These are phyloP conservation scores for Trichocladium antarcticum DNA, from an alignment of 495 filamentous ascomycete species.

Conservation along the genomic window DNA sequence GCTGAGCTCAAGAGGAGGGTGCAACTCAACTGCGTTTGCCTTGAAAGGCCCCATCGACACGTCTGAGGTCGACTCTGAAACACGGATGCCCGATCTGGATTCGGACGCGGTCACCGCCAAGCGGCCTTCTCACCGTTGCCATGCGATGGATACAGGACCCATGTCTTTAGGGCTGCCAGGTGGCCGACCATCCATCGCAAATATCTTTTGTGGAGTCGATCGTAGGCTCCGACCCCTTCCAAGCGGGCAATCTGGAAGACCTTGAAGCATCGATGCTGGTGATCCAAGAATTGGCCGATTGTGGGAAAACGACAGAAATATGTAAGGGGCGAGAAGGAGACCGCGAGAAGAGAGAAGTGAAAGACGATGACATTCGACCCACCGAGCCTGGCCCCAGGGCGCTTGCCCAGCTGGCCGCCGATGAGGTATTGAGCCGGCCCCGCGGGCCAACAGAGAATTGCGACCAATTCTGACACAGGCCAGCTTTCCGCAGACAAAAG, in stretches of 20 bases:
- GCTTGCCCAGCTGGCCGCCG: too few relatives aligned
- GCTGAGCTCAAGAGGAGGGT: neutral
- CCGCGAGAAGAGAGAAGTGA: too few relatives aligned
- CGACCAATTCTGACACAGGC: slow-evolving; percentile 2
- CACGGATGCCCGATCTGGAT: neutral
- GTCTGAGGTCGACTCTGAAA: neutral
- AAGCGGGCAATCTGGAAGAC: slow-evolving; percentile 4
- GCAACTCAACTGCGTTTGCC: neutral
- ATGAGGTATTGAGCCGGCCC: neutral
- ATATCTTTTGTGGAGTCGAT: slow-evolving; percentile 7
- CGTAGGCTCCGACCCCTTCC: slow-evolving; percentile 6
- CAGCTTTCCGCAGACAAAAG: neutral
- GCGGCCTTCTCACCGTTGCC: slow-evolving; percentile 1
- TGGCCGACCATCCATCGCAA: neutral
- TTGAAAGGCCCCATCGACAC: neutral
- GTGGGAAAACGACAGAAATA: too few relatives aligned
- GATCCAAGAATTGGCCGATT: too few relatives aligned
- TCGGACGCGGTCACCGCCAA: neutral
- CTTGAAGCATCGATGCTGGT: slow-evolving; percentile 7
- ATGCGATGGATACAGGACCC: too few relatives aligned
- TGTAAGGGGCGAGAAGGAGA: too few relatives aligned
- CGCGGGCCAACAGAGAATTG: slow-evolving; percentile 1
- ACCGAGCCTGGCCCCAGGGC: too few relatives aligned
- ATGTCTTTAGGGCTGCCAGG: slow-evolving; percentile 3
- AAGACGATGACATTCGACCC: too few relatives aligned